Conservation (phyloP, 78 protist genomes). For the Mastigamoeba balamuthi region DNA sequence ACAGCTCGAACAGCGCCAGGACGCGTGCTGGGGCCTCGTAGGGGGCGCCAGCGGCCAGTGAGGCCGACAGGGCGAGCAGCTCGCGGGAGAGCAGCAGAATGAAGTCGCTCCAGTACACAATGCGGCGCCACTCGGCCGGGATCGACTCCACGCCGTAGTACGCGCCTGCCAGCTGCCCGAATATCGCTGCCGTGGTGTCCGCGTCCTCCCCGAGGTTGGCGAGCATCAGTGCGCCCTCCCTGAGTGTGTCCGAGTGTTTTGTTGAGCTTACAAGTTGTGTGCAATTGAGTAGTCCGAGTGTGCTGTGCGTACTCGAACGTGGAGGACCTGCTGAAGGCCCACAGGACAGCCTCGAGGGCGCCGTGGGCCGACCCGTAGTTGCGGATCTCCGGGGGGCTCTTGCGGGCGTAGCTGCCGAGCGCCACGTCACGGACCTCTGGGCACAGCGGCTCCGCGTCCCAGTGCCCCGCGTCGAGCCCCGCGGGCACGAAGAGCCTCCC, state of each 20-base stretch:
- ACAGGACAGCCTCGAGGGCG: conserved; percentile 25
- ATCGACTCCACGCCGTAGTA: conserved; percentile 23
- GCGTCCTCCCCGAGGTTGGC: conserved; percentile 34
- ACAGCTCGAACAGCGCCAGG: too few species aligned
- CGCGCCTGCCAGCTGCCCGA: conserved; percentile 35
- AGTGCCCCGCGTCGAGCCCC: background rate
- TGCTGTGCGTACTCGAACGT: too few species aligned
- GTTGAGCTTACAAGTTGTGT: too few species aligned
- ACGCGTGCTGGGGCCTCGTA: too few species aligned
- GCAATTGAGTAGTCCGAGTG: too few species aligned
- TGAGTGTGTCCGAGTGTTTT: too few species aligned
- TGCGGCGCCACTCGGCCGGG: conserved; percentile 14
- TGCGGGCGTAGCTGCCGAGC: background rate
- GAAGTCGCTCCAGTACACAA: too few species aligned
- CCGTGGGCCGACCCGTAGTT: conserved; percentile 3
- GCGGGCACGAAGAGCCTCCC: background rate
- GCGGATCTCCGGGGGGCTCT: too few species aligned
- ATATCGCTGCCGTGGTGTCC: conserved; percentile 35
- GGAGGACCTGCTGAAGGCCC: conserved; percentile 15
- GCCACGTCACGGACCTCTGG: conserved; percentile 7
- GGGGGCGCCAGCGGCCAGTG: too few species aligned
- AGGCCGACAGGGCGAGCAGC: too few species aligned
- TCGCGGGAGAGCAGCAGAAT: too few species aligned
- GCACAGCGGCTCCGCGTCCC: conserved; percentile 4
- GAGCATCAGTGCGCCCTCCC: conserved; percentile 19